Evolutionary conservation across 139 green algal species (phyloP).

Genomic region (Haematococcus lacustris): DNA sequence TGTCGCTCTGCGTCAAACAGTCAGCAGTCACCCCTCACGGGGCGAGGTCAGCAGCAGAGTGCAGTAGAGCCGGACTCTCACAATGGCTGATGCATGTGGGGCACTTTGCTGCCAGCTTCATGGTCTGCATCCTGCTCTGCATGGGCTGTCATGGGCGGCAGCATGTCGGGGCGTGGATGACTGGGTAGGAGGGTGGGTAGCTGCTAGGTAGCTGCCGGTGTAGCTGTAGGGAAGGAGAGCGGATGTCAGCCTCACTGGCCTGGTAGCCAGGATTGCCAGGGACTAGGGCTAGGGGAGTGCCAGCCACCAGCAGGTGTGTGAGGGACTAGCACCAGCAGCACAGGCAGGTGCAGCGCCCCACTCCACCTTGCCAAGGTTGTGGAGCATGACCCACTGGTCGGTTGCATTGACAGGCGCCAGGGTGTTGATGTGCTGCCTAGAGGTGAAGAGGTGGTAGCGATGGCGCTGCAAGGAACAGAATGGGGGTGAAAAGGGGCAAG

Average conservation of each 20-base stretch:
- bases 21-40: not conserved
- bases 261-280: not conserved
- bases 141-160: too few relatives aligned
- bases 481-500: too few relatives aligned
- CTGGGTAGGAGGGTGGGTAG: not conserved
- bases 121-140: too few relatives aligned
- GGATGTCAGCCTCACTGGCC: not conserved
- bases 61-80: too few relatives aligned
- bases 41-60: not conserved
- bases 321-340: not conserved
- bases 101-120: too few relatives aligned
- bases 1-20: conserved; percentile 24
- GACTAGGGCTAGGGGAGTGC: not conserved
- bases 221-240: not conserved
- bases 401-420: conserved; percentile 42
- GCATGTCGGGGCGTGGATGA: too few relatives aligned
- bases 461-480: too few relatives aligned
- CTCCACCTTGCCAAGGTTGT: conserved; percentile 62
- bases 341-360: not conserved
- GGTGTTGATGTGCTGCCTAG: conserved; percentile 66
- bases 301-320: not conserved
- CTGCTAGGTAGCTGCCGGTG: not conserved
- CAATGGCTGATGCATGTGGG: too few relatives aligned
- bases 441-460: conserved; percentile 50
- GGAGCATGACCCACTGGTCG: conserved; percentile 62